A percentile compares a stretch with the other conserved stretches of the same genome.
Conservation (phyloP, 2,329 filamentous ascomycete genomes). For the Talaromyces sp. region DNA sequence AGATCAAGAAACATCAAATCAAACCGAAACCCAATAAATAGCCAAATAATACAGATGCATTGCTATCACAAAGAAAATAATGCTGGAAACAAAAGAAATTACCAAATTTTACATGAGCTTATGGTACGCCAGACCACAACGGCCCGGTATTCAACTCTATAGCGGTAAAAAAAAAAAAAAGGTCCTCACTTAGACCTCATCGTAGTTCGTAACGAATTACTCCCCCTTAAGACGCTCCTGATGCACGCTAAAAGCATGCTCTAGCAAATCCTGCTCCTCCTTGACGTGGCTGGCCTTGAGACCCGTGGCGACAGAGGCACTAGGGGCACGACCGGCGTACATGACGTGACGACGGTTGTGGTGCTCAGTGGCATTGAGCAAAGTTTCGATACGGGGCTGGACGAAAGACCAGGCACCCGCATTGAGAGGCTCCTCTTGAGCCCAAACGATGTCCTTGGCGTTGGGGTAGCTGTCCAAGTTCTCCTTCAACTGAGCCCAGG, state of each 20-base stretch:
- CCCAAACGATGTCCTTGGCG: conserved; percentile 95
- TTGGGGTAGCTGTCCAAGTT: conserved; percentile 97
- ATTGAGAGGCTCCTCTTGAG: conserved; percentile 95
- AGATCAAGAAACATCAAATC: neutral
- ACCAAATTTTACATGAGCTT: conserved; percentile 16
- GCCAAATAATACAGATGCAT: conserved; percentile 7
- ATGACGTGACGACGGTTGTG: conserved; percentile 93
- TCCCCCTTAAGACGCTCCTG: conserved; percentile 66
- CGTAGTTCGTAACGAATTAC: conserved; percentile 35
- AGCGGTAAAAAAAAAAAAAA: neutral
- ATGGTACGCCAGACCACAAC: conserved; percentile 10
- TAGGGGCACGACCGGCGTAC: conserved; percentile 92
- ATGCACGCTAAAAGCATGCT: conserved; percentile 60
- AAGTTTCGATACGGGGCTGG: conserved; percentile 95
- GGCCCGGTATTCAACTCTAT: conserved; percentile 1
- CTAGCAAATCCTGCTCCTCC: conserved; percentile 83
- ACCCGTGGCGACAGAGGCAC: conserved; percentile 89
- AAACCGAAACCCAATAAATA: neutral
- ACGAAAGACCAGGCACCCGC: conserved; percentile 95
- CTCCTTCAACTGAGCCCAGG: conserved; percentile 93
- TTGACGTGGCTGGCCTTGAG: conserved; percentile 82
- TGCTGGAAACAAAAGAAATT: conserved; percentile 13
- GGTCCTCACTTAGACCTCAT: neutral
- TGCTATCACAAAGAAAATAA: conserved; percentile 11
- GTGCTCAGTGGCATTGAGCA: conserved; percentile 87